A percentile compares a stretch with the other conserved stretches of the same genome.
Evolutionary conservation across 2,329 filamentous ascomycete species (phyloP).

Genomic region (Colletotrichum tabaci): DNA sequence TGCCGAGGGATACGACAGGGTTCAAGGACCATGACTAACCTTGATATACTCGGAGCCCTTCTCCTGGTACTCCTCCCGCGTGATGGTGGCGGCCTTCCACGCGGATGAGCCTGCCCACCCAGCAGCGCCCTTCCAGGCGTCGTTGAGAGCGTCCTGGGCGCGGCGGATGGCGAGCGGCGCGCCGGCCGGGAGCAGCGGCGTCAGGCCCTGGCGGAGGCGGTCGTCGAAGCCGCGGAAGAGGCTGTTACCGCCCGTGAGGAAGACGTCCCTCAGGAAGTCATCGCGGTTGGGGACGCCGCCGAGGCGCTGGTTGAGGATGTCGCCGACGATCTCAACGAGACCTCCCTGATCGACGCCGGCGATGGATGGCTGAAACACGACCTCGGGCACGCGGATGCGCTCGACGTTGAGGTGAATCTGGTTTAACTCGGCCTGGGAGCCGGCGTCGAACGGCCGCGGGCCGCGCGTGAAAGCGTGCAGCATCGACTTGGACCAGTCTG

Average conservation of each 20-base stretch:
- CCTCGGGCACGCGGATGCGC: constrained; percentile 92
- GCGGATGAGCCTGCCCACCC: constrained; percentile 79
- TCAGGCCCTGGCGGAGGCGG: constrained; percentile 80
- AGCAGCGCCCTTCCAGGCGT: constrained; percentile 95
- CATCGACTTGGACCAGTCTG: constrained; percentile 94
- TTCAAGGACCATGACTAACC: constrained; percentile 60
- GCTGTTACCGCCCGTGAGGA: constrained; percentile 94
- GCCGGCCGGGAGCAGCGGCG: constrained; percentile 79
- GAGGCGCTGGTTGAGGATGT: constrained; percentile 89
- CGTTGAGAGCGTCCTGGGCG: constrained; percentile 82
- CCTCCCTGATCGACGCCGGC: constrained; percentile 95
- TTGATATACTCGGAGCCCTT: constrained; percentile 96
- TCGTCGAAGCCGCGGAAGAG: constrained; percentile 91
- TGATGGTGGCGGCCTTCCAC: constrained; percentile 78
- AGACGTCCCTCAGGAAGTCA: constrained; percentile 86
- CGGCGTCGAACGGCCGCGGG: constrained; percentile 86
- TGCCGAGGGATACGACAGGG: not conserved
- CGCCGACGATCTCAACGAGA: constrained; percentile 90
- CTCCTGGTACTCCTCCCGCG: constrained; percentile 87
- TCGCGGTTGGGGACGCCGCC: constrained; percentile 70
- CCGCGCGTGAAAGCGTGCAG: constrained; percentile 93
- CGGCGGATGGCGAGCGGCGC: constrained; percentile 78
- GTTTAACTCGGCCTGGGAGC: constrained; percentile 83
- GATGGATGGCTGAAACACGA: constrained; percentile 93
- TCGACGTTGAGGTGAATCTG: constrained; percentile 98